These are phyloP conservation scores for Chaetomiaceae sp. DNA, from an alignment of 2,329 filamentous ascomycete species.

Conservation along the genomic window DNA sequence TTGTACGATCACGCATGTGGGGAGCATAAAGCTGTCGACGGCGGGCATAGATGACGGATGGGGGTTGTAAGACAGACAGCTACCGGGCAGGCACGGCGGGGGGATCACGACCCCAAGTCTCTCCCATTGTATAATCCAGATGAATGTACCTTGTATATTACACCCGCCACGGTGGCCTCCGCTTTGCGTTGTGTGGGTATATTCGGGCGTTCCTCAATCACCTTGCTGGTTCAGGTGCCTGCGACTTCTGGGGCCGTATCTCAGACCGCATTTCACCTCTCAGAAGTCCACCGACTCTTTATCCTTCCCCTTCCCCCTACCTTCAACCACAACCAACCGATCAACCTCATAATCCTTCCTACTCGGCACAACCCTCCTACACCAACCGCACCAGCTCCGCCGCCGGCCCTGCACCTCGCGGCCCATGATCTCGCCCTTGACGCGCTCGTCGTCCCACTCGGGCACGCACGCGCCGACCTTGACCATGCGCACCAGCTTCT, in stretches of 20 bases:
- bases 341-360: conserved; percentile 36
- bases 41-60: conserved; percentile 2
- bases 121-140: conserved; percentile 12
- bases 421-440: conserved; percentile 57
- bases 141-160: conserved; percentile 13
- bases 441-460: conserved; percentile 75
- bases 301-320: conserved; percentile 1
- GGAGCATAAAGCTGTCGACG: not conserved
- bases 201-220: too few species aligned
- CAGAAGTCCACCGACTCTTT: too few species aligned
- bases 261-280: too few species aligned
- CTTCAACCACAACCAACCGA: conserved; percentile 3
- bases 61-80: conserved; percentile 1
- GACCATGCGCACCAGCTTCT: conserved; percentile 77
- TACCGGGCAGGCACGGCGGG: conserved; percentile 3
- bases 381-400: conserved; percentile 92
- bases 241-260: too few species aligned
- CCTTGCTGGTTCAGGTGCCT: too few species aligned
- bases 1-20: conserved; percentile 8
- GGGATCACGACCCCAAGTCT: too few species aligned
- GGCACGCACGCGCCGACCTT: conserved; percentile 77
- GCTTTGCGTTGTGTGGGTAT: not conserved
- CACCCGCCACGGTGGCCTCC: not conserved
- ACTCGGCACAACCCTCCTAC: conserved; percentile 65
- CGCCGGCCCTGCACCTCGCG: conserved; percentile 62